Conservation (phyloP, 106 monocot species). For the Posidonia australis region DNA sequence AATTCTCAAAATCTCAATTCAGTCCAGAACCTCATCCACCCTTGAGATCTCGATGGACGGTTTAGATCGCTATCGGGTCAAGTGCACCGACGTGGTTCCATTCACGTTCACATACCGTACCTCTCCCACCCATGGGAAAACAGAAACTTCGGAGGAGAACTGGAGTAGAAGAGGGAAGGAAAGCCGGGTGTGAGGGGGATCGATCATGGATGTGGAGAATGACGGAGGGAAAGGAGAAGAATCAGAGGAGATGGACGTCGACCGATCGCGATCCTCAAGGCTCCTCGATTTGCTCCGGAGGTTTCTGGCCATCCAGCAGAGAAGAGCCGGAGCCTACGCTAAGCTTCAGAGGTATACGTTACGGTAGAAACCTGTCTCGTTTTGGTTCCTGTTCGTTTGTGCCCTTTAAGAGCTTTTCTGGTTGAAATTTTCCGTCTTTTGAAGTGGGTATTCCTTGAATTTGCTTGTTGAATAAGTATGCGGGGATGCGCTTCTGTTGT, state of each 20-base stretch:
- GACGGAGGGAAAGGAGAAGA: conserved; percentile 14
- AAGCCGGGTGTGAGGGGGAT: background rate
- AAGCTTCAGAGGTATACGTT: conserved; percentile 38
- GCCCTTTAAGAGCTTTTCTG: background rate
- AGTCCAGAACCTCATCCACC: too few relatives aligned
- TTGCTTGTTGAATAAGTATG: too few relatives aligned
- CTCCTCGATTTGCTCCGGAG: conserved; percentile 43
- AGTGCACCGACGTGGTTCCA: too few relatives aligned
- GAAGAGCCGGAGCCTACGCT: conserved; percentile 70
- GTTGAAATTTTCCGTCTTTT: background rate
- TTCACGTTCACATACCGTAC: too few relatives aligned
- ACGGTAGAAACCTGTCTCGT: too few relatives aligned
- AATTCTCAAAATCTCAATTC: too few relatives aligned
- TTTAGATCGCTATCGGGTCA: too few relatives aligned
- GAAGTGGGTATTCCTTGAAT: too few relatives aligned
- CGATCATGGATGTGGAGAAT: conserved; percentile 8
- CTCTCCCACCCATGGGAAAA: too few relatives aligned
- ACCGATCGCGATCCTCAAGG: conserved; percentile 16
- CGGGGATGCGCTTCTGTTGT: too few relatives aligned
- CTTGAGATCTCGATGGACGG: too few relatives aligned
- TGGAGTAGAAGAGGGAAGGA: background rate
- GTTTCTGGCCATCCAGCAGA: conserved; percentile 60
- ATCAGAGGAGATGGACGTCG: conserved; percentile 9
- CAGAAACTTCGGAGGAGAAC: too few relatives aligned
- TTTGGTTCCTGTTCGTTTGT: background rate